A percentile compares a stretch with the other conserved stretches of the same genome.
These are phyloP conservation scores for Diaporthe australafricana DNA, from an alignment of 2,329 filamentous ascomycete species.

Conservation along the genomic window DNA sequence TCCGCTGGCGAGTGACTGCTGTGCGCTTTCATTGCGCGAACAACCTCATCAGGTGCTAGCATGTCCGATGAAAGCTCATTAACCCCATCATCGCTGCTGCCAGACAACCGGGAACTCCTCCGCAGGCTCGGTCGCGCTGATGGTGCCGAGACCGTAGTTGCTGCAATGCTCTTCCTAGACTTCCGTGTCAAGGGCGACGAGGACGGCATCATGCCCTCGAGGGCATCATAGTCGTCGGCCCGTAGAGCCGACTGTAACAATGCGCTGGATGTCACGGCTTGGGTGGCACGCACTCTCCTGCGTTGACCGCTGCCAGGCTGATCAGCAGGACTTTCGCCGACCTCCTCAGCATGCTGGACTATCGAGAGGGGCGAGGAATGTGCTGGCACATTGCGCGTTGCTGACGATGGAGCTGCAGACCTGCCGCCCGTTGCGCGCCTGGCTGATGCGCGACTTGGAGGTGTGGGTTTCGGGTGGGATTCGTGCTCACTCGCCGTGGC, in stretches of 20 bases:
- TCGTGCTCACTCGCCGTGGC: constrained; percentile 40
- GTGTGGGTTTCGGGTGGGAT: constrained; percentile 32
- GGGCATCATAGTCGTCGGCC: constrained; percentile 44
- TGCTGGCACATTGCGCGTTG: neutral
- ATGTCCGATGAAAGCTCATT: constrained; percentile 47
- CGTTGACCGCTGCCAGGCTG: constrained; percentile 68
- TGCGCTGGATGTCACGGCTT: constrained; percentile 52
- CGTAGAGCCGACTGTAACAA: constrained; percentile 53
- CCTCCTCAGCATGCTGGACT: constrained; percentile 51
- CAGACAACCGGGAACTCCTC: constrained; percentile 31
- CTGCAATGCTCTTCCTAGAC: constrained; percentile 48
- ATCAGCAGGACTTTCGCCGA: constrained; percentile 64
- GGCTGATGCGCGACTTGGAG: constrained; percentile 39
- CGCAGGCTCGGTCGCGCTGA: constrained; percentile 43
- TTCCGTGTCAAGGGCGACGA: constrained; percentile 59
- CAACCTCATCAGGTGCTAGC: neutral
- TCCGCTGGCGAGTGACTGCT: constrained; percentile 14
- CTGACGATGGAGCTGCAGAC: neutral
- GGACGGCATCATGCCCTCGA: constrained; percentile 45
- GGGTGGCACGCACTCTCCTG: constrained; percentile 51
- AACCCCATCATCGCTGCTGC: constrained; percentile 37
- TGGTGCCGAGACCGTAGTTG: constrained; percentile 46
- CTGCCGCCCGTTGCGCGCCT: constrained; percentile 25
- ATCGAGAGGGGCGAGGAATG: constrained; percentile 27
- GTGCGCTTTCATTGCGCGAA: neutral